Evolutionary conservation across 495 filamentous ascomycete genomes (phyloP), one percentile per base, ranked within the genome.

Genomic region (Penicillium longicatenatum): DNA sequence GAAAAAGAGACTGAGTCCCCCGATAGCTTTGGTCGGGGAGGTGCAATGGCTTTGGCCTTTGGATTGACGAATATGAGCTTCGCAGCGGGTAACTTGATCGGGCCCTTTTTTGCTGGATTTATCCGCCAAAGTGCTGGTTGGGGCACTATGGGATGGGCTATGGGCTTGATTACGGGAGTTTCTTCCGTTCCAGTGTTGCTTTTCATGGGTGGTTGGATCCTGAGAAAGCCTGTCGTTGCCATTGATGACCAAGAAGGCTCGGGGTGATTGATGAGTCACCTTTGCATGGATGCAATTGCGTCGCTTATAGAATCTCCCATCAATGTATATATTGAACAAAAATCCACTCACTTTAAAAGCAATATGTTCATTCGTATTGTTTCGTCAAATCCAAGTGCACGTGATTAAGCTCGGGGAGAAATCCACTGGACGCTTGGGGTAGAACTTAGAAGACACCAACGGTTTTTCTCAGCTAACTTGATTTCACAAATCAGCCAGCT

Each of bases 91-190:
- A 80, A 80, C 17, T 72, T 85, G 0, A 71, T 86, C 30, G 86
- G 87, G 3, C 84, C 87, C 54, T 73, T 87, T 35, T 83, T 81
- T 71, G 84, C 81, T 10, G 87, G 86, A 0, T 86, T 84, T 45
- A 73, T 90, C 31, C 70, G 79, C 9, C 75, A 82, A 16, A 65
- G 68, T 14, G 79, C 77, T 37, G 87, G 86, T 9, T 91, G 87
- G 87, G 78, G 75, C 0, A 83, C 81, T 0, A 79, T 86, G 78
- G 74, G 76, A 7, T 85, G 81, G 80, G 77, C 73, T 6, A 69
- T 88, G 58, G 85, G 63, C 0, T 24, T 76, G 6, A 62, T 75
- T 24, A 52, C 55, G n/a, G 71, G 64, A 2, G 54, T 70, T 8
- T 63, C 67, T 43, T 58, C 62, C 4, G 16, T 70, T 14, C 67